Evolutionary conservation across 768 basidiomycete species (phyloP).

Genomic region (Crucibulum laeve): DNA sequence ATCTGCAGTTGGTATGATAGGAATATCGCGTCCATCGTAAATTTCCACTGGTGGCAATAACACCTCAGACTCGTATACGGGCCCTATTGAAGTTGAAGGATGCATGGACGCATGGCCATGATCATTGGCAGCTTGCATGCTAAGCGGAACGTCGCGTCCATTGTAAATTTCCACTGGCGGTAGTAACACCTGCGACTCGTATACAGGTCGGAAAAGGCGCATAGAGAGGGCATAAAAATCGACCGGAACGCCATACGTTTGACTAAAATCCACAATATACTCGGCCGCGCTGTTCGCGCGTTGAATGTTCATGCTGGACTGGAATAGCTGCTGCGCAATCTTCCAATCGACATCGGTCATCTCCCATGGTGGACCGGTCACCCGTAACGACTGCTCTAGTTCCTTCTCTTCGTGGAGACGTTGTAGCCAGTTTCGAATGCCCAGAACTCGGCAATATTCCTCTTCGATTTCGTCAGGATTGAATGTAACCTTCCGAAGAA

Average conservation of each 20-base stretch:
- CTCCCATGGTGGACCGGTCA: background rate
- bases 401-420: background rate
- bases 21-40: too few species aligned
- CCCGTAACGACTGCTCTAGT: background rate
- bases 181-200: background rate
- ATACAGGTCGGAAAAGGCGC: background rate
- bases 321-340: background rate
- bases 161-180: background rate
- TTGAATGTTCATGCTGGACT: background rate
- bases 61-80: too few species aligned
- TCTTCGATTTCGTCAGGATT: background rate
- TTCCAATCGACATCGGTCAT: background rate
- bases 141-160: too few species aligned
- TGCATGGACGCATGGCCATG: too few species aligned
- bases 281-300: background rate
- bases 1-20: too few species aligned
- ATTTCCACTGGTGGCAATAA: too few species aligned
- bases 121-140: too few species aligned
- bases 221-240: conserved; percentile 1
- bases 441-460: conserved; percentile 1
- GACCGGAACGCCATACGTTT: background rate
- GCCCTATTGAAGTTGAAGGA: too few species aligned
- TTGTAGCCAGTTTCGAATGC: background rate
- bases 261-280: background rate
- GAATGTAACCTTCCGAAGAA: background rate